Percentiles rank a stretch among this genome's conserved stretches.
Conservation (phyloP, 768 basidiomycete species). For the Mycena metata region DNA sequence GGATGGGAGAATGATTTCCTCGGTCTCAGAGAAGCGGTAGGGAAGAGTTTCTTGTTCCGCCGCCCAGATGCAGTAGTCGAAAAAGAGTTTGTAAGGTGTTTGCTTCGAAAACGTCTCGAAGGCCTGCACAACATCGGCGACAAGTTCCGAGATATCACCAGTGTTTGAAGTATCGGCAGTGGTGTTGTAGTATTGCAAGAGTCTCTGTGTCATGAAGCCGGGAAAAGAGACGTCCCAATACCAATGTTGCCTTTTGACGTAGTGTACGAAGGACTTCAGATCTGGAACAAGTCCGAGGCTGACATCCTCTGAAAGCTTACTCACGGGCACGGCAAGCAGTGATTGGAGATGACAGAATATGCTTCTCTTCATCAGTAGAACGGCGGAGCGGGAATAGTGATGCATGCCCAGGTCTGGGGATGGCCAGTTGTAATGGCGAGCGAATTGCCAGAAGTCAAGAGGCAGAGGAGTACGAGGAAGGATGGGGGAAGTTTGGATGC, state of each 20-base stretch:
- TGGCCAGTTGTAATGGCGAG: not conserved
- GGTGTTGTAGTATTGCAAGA: not conserved
- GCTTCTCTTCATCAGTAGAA: not conserved
- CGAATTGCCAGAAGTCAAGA: not conserved
- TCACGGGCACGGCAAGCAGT: not conserved
- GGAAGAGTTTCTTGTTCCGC: not conserved
- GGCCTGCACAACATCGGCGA: not conserved
- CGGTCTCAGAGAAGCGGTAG: not conserved
- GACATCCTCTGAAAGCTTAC: not conserved
- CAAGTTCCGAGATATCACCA: not conserved
- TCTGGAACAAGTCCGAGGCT: not conserved
- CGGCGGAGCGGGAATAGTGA: not conserved
- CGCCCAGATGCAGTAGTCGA: not conserved
- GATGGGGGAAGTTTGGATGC: not conserved
- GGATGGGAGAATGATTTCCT: not conserved
- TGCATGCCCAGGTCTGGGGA: not conserved
- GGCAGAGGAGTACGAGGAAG: not conserved
- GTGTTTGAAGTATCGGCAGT: no score
- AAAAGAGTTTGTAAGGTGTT: not conserved
- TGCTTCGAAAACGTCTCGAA: not conserved
- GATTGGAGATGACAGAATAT: not conserved
- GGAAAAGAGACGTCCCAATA: not conserved
- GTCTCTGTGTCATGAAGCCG: not conserved
- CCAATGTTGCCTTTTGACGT: not conserved
- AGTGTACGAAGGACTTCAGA: not conserved